phyloP scores from a whole-genome alignment of 2,329 filamentous ascomycete genomes.

The Ascochyta lentis region DNA sequence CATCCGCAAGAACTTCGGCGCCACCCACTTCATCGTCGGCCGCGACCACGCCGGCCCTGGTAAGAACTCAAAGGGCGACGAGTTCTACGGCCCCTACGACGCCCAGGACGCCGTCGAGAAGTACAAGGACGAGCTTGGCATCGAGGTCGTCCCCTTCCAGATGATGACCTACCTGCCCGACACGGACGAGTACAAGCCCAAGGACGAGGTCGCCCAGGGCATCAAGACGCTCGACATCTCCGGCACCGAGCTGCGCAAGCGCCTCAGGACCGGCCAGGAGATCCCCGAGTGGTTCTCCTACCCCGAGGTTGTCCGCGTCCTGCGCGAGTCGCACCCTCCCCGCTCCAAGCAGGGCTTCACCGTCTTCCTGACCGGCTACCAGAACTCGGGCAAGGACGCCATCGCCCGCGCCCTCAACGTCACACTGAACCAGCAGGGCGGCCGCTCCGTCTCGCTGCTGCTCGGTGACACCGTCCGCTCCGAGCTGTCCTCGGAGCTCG shows the following conservation, averaged over 20 bases:
- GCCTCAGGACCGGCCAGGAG: slow-evolving; percentile 87
- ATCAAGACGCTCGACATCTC: slow-evolving; percentile 72
- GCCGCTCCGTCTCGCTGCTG: slow-evolving; percentile 90
- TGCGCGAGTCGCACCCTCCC: slow-evolving; percentile 94
- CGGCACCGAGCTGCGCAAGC: slow-evolving; percentile 81
- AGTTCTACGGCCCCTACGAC: slow-evolving; percentile 98
- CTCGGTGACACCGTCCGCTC: slow-evolving; percentile 93
- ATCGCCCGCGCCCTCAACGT: slow-evolving; percentile 95
- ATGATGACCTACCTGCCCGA: slow-evolving; percentile 99
- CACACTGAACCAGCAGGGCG: slow-evolving; percentile 96
- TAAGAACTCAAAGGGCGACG: slow-evolving; percentile 95
- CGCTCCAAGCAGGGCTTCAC: slow-evolving; percentile 95
- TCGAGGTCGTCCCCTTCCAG: slow-evolving; percentile 99
- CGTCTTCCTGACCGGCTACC: slow-evolving; percentile 95
- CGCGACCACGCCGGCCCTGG: slow-evolving; percentile 97
- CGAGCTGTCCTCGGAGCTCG: slow-evolving; percentile 92
- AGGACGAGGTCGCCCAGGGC: slow-evolving; percentile 85
- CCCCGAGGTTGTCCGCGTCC: slow-evolving; percentile 95
- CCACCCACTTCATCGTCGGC: slow-evolving; percentile 98
- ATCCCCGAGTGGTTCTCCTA: slow-evolving; percentile 99
- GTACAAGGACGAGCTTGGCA: slow-evolving; percentile 94
- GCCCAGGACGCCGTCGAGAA: slow-evolving; percentile 96
- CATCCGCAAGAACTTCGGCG: slow-evolving; percentile 99
- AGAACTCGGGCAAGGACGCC: slow-evolving; percentile 96
- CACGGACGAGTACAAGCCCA: slow-evolving; percentile 92